Conservation (phyloP, 495 filamentous ascomycete species). For the Friedmanniomyces simplex region DNA sequence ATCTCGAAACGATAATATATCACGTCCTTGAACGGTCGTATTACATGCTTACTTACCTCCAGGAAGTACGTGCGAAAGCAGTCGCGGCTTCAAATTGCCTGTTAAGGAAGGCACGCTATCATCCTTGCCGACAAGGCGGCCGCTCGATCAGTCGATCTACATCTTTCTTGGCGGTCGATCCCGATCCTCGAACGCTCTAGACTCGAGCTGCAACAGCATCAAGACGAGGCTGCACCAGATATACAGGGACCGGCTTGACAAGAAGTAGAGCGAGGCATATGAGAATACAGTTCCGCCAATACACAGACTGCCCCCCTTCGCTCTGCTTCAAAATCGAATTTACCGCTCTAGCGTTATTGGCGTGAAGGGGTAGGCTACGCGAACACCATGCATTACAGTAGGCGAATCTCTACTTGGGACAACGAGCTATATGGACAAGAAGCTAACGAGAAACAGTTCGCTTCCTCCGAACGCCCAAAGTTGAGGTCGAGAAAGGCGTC, state of each 20-base stretch:
- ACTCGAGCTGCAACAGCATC: no score
- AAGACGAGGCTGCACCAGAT: no score
- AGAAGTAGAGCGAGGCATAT: no score
- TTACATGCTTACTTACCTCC: no score
- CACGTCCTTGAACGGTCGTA: no score
- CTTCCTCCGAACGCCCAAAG: conserved; percentile 21
- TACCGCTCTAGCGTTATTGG: not conserved
- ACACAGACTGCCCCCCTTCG: no score
- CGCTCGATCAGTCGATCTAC: not conserved
- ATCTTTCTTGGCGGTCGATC: not conserved
- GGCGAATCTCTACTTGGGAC: not conserved
- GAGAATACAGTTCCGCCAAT: no score
- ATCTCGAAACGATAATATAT: no score
- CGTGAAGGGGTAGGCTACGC: not conserved
- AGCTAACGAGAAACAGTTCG: conserved; percentile 16
- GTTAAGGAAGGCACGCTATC: not conserved
- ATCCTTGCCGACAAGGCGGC: not conserved
- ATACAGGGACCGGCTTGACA: no score
- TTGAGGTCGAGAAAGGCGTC: conserved; percentile 9
- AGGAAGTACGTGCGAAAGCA: not conserved
- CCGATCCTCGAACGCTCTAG: not conserved
- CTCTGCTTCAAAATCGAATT: no score
- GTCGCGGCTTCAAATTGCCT: not conserved
- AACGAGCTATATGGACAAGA: not conserved
- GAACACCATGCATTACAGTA: conserved; percentile 15